A percentile compares a stretch with the other conserved stretches of the same genome.
phyloP scores from a whole-genome alignment of 2,329 filamentous ascomycete species.

The Samsoniella hepiali region DNA sequence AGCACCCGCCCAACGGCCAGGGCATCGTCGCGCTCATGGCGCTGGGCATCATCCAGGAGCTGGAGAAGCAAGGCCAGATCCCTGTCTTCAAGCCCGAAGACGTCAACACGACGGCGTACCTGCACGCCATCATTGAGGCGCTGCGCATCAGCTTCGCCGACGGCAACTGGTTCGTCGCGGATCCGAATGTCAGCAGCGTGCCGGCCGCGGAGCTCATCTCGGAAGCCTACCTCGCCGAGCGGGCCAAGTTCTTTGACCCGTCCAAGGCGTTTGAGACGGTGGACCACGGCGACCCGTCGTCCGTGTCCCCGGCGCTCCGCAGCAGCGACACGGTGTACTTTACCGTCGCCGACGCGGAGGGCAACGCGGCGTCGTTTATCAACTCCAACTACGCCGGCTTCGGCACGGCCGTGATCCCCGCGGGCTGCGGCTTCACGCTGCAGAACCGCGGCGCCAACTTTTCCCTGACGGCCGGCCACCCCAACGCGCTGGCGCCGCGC shows the following conservation, averaged over 20 bases:
- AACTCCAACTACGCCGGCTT: constrained; percentile 92
- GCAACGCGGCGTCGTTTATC: constrained; percentile 94
- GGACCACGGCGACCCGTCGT: constrained; percentile 60
- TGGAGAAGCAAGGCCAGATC: constrained; percentile 74
- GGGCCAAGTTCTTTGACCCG: constrained; percentile 57
- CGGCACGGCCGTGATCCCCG: constrained; percentile 81
- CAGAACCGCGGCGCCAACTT: constrained; percentile 94
- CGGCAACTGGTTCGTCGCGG: constrained; percentile 83
- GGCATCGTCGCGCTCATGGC: constrained; percentile 95
- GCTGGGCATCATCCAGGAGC: constrained; percentile 82
- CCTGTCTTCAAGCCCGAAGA: constrained; percentile 65
- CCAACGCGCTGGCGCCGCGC: constrained; percentile 73
- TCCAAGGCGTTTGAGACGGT: constrained; percentile 57
- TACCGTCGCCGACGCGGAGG: constrained; percentile 71
- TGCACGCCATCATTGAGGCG: constrained; percentile 84
- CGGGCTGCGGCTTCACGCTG: constrained; percentile 84
- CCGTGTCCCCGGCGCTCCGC: constrained; percentile 67
- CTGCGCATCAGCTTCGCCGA: constrained; percentile 90
- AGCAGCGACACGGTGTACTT: constrained; percentile 96
- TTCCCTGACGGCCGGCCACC: constrained; percentile 65
- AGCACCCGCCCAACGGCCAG: constrained; percentile 94
- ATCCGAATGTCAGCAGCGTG: constrained; percentile 69
- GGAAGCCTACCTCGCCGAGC: constrained; percentile 68
- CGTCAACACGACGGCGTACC: constrained; percentile 77
- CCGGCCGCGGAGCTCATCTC: constrained; percentile 69